Conservation (phyloP, 2,329 filamentous ascomycete species). For the Trichoderma sp. region DNA sequence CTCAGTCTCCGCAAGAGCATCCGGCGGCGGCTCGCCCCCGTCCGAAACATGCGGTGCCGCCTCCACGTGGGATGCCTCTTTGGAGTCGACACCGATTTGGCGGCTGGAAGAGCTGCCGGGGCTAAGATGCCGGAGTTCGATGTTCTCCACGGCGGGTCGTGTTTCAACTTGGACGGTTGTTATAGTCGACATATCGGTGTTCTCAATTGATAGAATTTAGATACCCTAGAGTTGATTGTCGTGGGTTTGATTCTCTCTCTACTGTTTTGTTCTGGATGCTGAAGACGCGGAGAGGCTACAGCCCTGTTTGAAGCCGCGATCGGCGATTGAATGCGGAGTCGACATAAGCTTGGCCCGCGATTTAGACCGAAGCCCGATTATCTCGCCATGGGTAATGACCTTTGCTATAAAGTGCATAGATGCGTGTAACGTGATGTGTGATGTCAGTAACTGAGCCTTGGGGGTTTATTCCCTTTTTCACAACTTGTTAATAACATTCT, state of each 20-base stretch:
- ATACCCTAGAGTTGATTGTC: background rate
- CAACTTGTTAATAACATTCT: background rate
- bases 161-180: background rate
- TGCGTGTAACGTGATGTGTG: no score
- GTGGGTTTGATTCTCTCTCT: background rate
- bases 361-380: background rate
- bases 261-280: background rate
- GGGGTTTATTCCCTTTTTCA: background rate
- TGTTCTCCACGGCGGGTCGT: background rate
- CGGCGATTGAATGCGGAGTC: conserved; percentile 6
- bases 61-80: background rate
- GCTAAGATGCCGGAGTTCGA: conserved; percentile 18
- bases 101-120: background rate
- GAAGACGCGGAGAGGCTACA: background rate
- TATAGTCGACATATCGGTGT: background rate
- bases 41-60: background rate
- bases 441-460: no score
- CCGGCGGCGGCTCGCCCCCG: conserved; percentile 22
- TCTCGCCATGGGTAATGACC: background rate
- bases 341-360: conserved; percentile 1
- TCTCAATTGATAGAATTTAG: background rate
- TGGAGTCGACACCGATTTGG: background rate
- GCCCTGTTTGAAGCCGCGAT: background rate
- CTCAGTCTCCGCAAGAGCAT: conserved; percentile 30
- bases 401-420: background rate